phyloP scores from a whole-genome alignment of 441 rosid species.

The Geranium incanum region DNA sequence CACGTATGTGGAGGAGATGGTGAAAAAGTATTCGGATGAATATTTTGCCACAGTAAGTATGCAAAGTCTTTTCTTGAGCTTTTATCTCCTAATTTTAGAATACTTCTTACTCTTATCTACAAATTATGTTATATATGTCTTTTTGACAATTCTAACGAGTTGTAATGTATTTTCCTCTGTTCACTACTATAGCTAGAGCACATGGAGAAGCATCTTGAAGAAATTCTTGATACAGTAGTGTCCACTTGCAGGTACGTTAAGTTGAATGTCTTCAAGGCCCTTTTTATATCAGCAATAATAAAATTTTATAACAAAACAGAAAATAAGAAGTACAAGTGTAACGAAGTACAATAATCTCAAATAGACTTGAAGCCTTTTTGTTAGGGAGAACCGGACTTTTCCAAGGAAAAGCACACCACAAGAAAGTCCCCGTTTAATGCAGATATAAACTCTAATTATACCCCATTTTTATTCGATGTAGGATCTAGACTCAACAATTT shows the following conservation, averaged over 20 bases:
- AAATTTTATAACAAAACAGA: too few relatives aligned
- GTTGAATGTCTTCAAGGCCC: background rate
- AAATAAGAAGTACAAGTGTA: too few relatives aligned
- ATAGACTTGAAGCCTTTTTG: too few relatives aligned
- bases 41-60: slow-evolving; percentile 32
- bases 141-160: background rate
- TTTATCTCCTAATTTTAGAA: background rate
- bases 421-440: too few relatives aligned
- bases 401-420: too few relatives aligned
- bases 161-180: background rate
- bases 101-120: background rate
- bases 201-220: slow-evolving; percentile 53
- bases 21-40: slow-evolving; percentile 47
- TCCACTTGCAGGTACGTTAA: slow-evolving; percentile 42
- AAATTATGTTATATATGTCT: background rate
- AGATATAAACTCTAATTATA: too few relatives aligned
- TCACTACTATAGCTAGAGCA: slow-evolving; percentile 29
- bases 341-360: too few relatives aligned
- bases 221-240: slow-evolving; percentile 36
- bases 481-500: too few relatives aligned
- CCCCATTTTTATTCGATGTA: too few relatives aligned
- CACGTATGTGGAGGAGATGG: slow-evolving; percentile 27
- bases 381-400: too few relatives aligned
- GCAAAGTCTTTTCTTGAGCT: slow-evolving; percentile 9
- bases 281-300: too few relatives aligned